Conservation (phyloP, 805 yeast species). For the Clavispora santaluciae region DNA sequence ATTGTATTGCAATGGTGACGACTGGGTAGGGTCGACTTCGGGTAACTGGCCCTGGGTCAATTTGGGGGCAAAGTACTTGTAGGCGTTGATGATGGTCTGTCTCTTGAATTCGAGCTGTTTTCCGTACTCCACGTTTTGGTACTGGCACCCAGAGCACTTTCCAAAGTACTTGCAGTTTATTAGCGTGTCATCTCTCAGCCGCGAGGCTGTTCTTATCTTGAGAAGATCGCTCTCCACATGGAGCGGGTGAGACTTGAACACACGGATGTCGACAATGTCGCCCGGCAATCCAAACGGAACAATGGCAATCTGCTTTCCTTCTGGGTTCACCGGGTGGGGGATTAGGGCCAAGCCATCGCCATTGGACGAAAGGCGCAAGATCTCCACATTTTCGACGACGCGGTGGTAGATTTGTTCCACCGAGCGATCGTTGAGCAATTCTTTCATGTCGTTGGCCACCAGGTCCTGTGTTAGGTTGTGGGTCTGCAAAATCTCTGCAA, state of each 20-base stretch:
- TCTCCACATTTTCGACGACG: slow-evolving; percentile 50
- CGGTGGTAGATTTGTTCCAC: slow-evolving; percentile 52
- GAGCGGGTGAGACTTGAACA: slow-evolving; percentile 72
- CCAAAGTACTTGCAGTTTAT: slow-evolving; percentile 84
- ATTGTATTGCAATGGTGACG: slow-evolving; percentile 69
- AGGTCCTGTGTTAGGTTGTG: slow-evolving; percentile 34
- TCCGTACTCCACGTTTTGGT: slow-evolving; percentile 70
- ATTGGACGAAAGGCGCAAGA: slow-evolving; percentile 60
- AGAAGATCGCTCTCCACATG: slow-evolving; percentile 75
- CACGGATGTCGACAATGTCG: slow-evolving; percentile 63
- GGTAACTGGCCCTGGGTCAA: slow-evolving; percentile 50
- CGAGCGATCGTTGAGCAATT: slow-evolving; percentile 55
- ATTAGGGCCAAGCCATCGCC: slow-evolving; percentile 85
- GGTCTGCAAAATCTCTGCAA: slow-evolving; percentile 49
- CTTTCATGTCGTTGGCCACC: slow-evolving; percentile 61
- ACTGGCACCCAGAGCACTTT: slow-evolving; percentile 92
- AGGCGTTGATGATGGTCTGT: slow-evolving; percentile 77
- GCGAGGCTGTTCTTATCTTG: slow-evolving; percentile 35
- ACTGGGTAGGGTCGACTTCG: slow-evolving; percentile 54
- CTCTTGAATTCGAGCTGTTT: slow-evolving; percentile 71
- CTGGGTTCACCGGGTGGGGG: slow-evolving; percentile 47
- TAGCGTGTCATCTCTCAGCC: slow-evolving; percentile 48
- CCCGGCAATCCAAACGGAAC: slow-evolving; percentile 90
- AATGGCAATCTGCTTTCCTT: slow-evolving; percentile 56
- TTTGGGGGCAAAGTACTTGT: slow-evolving; percentile 64